These are phyloP conservation scores for Phytophthora uliginosa DNA, from an alignment of 352 stramenopile species.

Conservation along the genomic window DNA sequence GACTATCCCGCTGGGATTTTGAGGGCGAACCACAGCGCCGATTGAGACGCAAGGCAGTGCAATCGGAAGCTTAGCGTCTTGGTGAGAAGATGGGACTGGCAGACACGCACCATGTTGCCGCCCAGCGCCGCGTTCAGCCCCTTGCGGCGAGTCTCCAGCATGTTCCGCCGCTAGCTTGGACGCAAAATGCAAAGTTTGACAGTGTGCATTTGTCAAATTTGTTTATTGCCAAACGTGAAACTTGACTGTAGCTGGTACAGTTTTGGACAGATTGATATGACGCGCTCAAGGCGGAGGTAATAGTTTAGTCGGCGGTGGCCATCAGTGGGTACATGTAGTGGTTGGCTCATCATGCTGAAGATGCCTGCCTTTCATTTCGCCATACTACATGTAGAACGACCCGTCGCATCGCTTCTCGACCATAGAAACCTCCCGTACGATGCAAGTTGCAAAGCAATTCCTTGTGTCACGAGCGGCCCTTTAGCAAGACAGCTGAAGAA, in stretches of 20 bases:
- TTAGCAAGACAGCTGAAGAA: too few species aligned
- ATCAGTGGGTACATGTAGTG: too few species aligned
- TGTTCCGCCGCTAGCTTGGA: slow-evolving; percentile 20
- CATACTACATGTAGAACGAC: too few species aligned
- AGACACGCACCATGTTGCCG: slow-evolving; percentile 69
- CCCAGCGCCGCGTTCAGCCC: slow-evolving; percentile 79
- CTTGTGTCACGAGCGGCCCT: too few species aligned
- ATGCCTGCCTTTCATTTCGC: too few species aligned
- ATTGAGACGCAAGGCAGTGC: slow-evolving; percentile 15
- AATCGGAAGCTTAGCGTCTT: not conserved
- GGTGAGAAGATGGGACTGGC: not conserved
- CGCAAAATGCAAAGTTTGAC: not conserved
- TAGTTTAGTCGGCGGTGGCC: too few species aligned
- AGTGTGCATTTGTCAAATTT: not conserved
- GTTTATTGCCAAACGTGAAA: not conserved
- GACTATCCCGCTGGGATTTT: slow-evolving; percentile 13
- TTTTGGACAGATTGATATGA: too few species aligned
- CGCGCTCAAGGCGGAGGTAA: too few species aligned
- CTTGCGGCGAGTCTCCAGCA: slow-evolving; percentile 73
- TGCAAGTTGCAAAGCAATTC: too few species aligned
- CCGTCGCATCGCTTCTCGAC: too few species aligned
- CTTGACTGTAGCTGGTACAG: not conserved
- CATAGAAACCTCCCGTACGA: too few species aligned
- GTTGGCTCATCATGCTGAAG: too few species aligned
- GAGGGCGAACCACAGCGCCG: slow-evolving; percentile 1